Evolutionary conservation across 495 filamentous ascomycete genomes (phyloP).

Genomic region (Bacidia gigantensis): DNA sequence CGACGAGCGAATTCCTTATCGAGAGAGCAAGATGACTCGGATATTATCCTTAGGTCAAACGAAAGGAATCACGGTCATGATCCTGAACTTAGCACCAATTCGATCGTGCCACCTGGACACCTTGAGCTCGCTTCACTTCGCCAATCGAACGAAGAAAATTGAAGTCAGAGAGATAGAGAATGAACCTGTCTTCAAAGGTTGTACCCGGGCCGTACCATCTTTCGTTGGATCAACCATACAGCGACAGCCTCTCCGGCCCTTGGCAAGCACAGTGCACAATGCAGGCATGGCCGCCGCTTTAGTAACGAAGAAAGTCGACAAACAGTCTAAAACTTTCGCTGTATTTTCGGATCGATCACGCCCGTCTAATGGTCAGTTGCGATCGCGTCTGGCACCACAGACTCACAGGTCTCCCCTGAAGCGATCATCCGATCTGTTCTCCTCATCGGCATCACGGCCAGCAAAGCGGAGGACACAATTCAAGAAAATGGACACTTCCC

Average conservation of each 20-base stretch:
- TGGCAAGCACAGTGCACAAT: conserved; percentile 44
- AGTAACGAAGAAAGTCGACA: conserved; percentile 41
- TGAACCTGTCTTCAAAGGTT: conserved; percentile 69
- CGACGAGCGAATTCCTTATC: conserved; percentile 72
- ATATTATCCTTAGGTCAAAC: conserved; percentile 91
- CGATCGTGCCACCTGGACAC: conserved; percentile 88
- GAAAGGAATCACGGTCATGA: conserved; percentile 91
- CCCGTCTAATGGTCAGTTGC: neutral
- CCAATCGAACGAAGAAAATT: conserved; percentile 91
- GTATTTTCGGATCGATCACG: conserved; percentile 58
- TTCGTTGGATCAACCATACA: conserved; percentile 33
- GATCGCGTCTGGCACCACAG: neutral
- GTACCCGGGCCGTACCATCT: conserved; percentile 39
- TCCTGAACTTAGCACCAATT: conserved; percentile 79
- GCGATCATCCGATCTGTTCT: conserved; percentile 15
- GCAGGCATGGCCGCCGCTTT: conserved; percentile 22
- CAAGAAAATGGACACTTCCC: conserved; percentile 1
- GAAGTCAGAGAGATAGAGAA: conserved; percentile 92
- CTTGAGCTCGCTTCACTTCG: conserved; percentile 84
- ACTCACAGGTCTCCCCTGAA: conserved; percentile 25
- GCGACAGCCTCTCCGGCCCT: conserved; percentile 64
- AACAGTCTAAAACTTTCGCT: conserved; percentile 65
- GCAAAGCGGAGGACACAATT: conserved; percentile 25
- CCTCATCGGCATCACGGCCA: conserved; percentile 20
- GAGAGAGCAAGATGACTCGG: conserved; percentile 94